Percentiles rank a stretch among this genome's conserved stretches.
phyloP scores from a whole-genome alignment of 1,284 basidiomycete genomes.

The Puccinia coronata region DNA sequence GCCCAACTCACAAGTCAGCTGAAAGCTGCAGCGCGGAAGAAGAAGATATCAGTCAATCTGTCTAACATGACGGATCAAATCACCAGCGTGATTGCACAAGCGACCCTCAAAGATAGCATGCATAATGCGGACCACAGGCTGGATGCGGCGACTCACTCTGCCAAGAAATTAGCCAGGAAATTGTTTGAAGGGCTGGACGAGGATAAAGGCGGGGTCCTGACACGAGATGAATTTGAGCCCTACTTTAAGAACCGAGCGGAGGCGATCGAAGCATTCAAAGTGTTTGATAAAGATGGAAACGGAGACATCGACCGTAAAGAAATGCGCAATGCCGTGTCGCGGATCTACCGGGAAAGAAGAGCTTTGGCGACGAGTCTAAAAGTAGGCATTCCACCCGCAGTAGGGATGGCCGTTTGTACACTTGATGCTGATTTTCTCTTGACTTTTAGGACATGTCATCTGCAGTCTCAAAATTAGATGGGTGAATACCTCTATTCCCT shows the following conservation, averaged over 20 bases:
- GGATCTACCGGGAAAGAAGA: conserved; percentile 77
- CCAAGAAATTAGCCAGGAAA: conserved; percentile 71
- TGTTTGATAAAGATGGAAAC: conserved; percentile 81
- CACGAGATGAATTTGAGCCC: conserved; percentile 60
- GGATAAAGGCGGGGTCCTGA: conserved; percentile 57
- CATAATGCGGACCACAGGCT: conserved; percentile 20
- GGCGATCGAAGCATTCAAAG: conserved; percentile 71
- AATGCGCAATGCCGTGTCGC: conserved; percentile 79
- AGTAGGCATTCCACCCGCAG: not conserved
- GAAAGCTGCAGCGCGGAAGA: conserved; percentile 53
- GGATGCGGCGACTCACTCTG: conserved; percentile 66
- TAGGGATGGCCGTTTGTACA: conserved; percentile 65
- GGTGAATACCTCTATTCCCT: conserved; percentile 4
- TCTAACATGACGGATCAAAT: conserved; percentile 47
- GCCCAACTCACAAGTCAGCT: conserved; percentile 50
- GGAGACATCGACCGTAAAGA: conserved; percentile 77
- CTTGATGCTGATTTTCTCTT: conserved; percentile 63
- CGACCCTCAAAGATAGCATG: conserved; percentile 56
- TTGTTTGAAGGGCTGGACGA: conserved; percentile 71
- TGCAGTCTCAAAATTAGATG: conserved; percentile 74
- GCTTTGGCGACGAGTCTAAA: conserved; percentile 71
- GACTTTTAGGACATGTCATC: conserved; percentile 60
- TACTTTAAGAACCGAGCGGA: conserved; percentile 73
- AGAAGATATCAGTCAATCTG: conserved; percentile 53
- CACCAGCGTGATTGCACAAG: conserved; percentile 53